Conservation (phyloP, 148 eudicot species). For the Arbutus unedo region DNA sequence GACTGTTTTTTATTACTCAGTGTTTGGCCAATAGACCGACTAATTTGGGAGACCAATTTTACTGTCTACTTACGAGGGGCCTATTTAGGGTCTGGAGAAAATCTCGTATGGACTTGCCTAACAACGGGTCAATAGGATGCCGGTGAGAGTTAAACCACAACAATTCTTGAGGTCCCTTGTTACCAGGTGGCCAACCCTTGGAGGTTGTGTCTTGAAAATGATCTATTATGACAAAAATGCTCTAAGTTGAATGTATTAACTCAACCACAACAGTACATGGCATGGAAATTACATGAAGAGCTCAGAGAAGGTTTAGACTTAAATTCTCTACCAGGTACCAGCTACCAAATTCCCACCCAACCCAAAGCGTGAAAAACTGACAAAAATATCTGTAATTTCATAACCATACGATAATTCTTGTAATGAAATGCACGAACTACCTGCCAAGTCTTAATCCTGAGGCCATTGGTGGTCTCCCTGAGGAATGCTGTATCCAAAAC, state of each 20-base stretch:
- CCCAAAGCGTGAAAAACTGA: not conserved
- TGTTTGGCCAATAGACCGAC: too few species aligned
- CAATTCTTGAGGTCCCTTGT: too few species aligned
- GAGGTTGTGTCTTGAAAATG: not conserved
- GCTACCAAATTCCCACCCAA: not conserved
- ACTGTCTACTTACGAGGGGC: too few species aligned
- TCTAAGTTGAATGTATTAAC: too few species aligned
- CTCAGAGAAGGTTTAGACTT: not conserved
- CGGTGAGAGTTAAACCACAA: too few species aligned
- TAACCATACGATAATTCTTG: not conserved
- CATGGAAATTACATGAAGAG: not conserved
- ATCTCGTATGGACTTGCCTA: too few species aligned
- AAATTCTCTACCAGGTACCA: not conserved
- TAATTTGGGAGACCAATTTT: too few species aligned
- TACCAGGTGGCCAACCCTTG: too few species aligned
- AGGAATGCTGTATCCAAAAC: constrained; percentile 71
- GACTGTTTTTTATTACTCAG: too few species aligned
- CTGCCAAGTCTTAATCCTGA: constrained; percentile 95
- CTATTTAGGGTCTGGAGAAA: too few species aligned
- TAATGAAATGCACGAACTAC: constrained; percentile 26
- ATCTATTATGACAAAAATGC: not conserved
- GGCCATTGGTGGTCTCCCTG: constrained; percentile 71
- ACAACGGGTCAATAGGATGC: too few species aligned
- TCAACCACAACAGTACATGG: not conserved
- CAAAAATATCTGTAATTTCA: not conserved